These are phyloP conservation scores for Rhizopogon sp. DNA, from an alignment of 768 basidiomycete species.

Conservation along the genomic window DNA sequence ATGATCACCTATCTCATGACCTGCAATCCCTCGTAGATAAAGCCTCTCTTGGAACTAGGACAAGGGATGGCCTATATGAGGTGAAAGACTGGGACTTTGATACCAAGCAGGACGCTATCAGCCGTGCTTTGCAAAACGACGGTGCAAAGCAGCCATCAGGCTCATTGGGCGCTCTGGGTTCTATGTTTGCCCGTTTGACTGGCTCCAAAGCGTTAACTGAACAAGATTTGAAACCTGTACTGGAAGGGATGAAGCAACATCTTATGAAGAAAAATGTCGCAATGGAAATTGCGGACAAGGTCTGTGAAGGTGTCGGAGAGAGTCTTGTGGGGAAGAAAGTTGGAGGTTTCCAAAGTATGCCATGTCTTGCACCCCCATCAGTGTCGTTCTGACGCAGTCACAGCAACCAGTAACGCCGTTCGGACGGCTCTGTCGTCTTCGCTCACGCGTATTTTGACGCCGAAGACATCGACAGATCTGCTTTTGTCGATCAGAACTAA, in stretches of 20 bases:
- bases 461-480: conserved; percentile 96
- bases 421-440: conserved; percentile 78
- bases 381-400: conserved; percentile 6
- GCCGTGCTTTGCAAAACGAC: conserved; percentile 49
- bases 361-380: neutral
- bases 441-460: conserved; percentile 90
- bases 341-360: conserved; percentile 82
- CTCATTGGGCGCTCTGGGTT: conserved; percentile 63
- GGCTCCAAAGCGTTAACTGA: conserved; percentile 80
- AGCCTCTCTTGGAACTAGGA: conserved; percentile 72
- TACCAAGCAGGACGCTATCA: conserved; percentile 45
- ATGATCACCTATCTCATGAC: conserved; percentile 36
- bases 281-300: conserved; percentile 88
- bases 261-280: conserved; percentile 99
- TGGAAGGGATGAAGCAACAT: conserved; percentile 95
- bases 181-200: conserved; percentile 80
- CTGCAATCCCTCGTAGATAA: conserved; percentile 61
- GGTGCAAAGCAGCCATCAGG: conserved; percentile 31
- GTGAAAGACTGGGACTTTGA: conserved; percentile 83
- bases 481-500: conserved; percentile 91
- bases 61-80: conserved; percentile 67
- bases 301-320: conserved; percentile 93
- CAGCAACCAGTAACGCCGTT: conserved; percentile 84
- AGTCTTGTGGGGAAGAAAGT: conserved; percentile 87
- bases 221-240: conserved; percentile 78